Percentiles rank a stretch among this genome's conserved stretches.
These are phyloP conservation scores for Rheum nobile DNA, from an alignment of 148 eudicot genomes.

Conservation along the genomic window DNA sequence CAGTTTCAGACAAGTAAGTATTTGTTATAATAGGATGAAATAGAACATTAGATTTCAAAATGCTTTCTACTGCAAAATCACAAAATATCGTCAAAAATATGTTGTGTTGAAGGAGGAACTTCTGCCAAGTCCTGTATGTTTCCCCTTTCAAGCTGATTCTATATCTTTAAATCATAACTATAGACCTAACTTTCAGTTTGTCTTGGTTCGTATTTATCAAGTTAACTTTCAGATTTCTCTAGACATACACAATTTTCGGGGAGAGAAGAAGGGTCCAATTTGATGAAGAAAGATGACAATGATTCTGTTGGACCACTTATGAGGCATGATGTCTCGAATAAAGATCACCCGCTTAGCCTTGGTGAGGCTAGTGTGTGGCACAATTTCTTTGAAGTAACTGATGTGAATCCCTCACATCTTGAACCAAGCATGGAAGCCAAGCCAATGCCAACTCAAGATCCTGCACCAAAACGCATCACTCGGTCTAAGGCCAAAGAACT, in stretches of 20 bases:
- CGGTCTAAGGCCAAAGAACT: no score
- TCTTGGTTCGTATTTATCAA: not conserved
- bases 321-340: conserved; percentile 33
- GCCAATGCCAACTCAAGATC: no score
- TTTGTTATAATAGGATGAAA: not conserved
- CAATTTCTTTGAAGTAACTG: conserved; percentile 46
- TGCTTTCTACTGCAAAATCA: no score
- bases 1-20: conserved; percentile 96
- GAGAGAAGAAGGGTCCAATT: conserved; percentile 13
- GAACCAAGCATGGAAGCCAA: no score
- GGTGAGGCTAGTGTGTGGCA: conserved; percentile 52
- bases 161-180: not conserved
- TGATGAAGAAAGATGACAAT: conserved; percentile 11
- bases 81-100: conserved; percentile 35
- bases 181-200: not conserved
- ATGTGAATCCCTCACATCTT: no score
- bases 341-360: conserved; percentile 52
- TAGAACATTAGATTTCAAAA: not conserved
- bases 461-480: no score
- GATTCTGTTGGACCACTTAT: conserved; percentile 33
- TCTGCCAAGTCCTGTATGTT: conserved; percentile 47
- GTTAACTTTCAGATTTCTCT: conserved; percentile 23
- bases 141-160: not conserved
- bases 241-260: conserved; percentile 41
- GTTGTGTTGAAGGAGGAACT: conserved; percentile 48